Percentiles rank a stretch among this genome's conserved stretches.
phyloP scores from a whole-genome alignment of 768 basidiomycete genomes.

The Cytidiella melzeri region DNA sequence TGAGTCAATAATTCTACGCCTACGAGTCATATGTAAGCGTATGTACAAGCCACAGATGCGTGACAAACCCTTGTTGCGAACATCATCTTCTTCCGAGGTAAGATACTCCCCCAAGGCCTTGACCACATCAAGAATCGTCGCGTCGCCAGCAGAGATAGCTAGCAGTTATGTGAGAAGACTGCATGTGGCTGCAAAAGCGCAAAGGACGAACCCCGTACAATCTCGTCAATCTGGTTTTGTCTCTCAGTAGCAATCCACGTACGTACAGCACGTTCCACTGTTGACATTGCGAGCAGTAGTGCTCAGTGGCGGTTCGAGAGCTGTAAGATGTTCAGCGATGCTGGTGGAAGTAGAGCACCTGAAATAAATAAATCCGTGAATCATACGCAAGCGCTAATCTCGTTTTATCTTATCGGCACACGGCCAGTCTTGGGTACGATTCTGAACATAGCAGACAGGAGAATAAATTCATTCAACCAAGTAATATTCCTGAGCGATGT shows the following conservation, averaged over 20 bases:
- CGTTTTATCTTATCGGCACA: too few species aligned
- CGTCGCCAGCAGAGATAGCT: constrained; percentile 50
- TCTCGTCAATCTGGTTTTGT: constrained; percentile 52
- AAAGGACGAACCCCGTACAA: constrained; percentile 58
- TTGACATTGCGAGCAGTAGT: too few species aligned
- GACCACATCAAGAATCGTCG: constrained; percentile 70
- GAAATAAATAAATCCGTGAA: too few species aligned
- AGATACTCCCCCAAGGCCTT: constrained; percentile 85
- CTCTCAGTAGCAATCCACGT: constrained; percentile 68
- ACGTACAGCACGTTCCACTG: constrained; percentile 47
- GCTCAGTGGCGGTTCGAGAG: too few species aligned
- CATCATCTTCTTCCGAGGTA: constrained; percentile 75
- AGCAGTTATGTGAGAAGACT: constrained; percentile 7
- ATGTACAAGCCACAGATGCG: not conserved
- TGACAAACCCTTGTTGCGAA: constrained; percentile 68
- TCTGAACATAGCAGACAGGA: too few species aligned
- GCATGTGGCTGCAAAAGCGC: not conserved
- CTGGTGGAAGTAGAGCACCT: too few species aligned
- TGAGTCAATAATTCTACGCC: constrained; percentile 81
- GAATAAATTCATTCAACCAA: too few species aligned
- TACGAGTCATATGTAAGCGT: constrained; percentile 25
- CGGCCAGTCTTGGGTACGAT: too few species aligned
- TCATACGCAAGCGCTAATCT: too few species aligned
- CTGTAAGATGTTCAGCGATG: too few species aligned
- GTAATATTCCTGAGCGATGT: too few species aligned